A percentile compares a stretch with the other conserved stretches of the same genome.
phyloP scores from a whole-genome alignment of 495 filamentous ascomycete genomes.

The Emericellopsis terricola region DNA sequence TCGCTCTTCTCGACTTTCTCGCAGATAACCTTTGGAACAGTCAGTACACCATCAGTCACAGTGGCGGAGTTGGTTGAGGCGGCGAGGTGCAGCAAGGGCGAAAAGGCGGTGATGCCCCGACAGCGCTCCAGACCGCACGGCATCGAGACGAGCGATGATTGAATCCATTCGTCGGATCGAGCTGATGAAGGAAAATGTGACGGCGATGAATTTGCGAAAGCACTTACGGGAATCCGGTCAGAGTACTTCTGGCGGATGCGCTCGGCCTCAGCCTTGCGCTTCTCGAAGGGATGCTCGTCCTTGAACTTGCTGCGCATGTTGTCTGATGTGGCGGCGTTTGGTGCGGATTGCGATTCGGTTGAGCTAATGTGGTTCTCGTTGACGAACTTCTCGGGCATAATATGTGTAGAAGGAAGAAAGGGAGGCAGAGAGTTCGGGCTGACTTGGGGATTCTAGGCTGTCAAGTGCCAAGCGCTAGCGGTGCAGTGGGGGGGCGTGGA shows the following conservation, averaged over 20 bases:
- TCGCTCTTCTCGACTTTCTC: conserved; percentile 99
- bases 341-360: background rate
- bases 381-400: too few species aligned
- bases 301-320: conserved; percentile 97
- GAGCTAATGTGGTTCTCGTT: too few species aligned
- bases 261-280: conserved; percentile 97
- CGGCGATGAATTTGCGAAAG: too few species aligned
- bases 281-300: conserved; percentile 99
- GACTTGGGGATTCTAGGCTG: background rate
- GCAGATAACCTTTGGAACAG: conserved; percentile 68
- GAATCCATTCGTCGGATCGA: too few species aligned
- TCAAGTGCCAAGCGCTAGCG: too few species aligned
- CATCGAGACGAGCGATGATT: too few species aligned
- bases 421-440: conserved; percentile 1
- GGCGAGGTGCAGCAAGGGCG: background rate
- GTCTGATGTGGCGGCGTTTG: conserved; percentile 9
- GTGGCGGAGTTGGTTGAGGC: background rate
- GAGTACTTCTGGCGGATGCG: conserved; percentile 98
- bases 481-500: too few species aligned
- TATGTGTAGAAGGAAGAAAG: background rate
- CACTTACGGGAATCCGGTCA: conserved; percentile 91
- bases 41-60: conserved; percentile 1
- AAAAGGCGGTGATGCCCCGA: background rate
- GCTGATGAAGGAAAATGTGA: too few species aligned
- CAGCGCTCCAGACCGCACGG: background rate